Evolutionary conservation across 1,284 basidiomycete genomes (phyloP).

Genomic region (Bondarzewia mesenterica): DNA sequence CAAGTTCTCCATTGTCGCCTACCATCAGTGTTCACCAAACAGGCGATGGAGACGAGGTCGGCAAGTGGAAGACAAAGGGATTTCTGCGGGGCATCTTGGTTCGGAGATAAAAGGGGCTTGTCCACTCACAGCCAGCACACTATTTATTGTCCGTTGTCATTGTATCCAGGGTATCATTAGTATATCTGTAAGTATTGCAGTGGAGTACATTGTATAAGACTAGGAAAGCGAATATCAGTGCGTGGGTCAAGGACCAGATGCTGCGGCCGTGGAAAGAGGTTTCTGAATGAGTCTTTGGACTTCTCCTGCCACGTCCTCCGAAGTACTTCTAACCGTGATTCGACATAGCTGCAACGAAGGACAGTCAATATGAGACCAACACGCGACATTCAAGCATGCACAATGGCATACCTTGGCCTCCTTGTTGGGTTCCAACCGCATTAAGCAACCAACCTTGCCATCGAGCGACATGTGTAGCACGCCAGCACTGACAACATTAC

Average conservation of each 20-base stretch:
- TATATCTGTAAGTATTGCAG: not conserved
- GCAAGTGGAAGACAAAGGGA: slow-evolving; percentile 16
- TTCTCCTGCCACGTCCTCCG: slow-evolving; percentile 83
- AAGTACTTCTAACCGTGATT: slow-evolving; percentile 91
- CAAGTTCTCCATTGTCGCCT: not conserved
- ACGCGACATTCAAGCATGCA: not conserved
- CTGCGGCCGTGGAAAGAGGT: slow-evolving; percentile 27
- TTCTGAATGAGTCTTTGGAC: slow-evolving; percentile 64
- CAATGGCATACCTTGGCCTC: slow-evolving; percentile 73
- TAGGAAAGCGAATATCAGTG: not conserved
- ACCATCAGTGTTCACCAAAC: slow-evolving; percentile 3
- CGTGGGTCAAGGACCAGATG: slow-evolving; percentile 1
- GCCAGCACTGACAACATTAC: slow-evolving; percentile 86
- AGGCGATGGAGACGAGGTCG: slow-evolving; percentile 8
- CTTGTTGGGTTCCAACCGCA: slow-evolving; percentile 90
- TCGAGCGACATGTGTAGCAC: slow-evolving; percentile 82
- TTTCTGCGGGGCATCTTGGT: slow-evolving; percentile 22
- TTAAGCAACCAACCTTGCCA: slow-evolving; percentile 92
- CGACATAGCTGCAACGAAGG: slow-evolving; percentile 67
- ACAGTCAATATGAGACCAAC: not conserved
- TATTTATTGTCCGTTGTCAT: too few species aligned
- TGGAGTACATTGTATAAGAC: not conserved
- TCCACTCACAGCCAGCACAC: too few species aligned
- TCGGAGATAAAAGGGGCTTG: slow-evolving; percentile 11
- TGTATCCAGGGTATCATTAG: slow-evolving; percentile 1